Evolutionary conservation across 179 eudicot genomes (phyloP), one percentile per base, ranked within the genome.

Genomic region (Dionaea muscipula): DNA sequence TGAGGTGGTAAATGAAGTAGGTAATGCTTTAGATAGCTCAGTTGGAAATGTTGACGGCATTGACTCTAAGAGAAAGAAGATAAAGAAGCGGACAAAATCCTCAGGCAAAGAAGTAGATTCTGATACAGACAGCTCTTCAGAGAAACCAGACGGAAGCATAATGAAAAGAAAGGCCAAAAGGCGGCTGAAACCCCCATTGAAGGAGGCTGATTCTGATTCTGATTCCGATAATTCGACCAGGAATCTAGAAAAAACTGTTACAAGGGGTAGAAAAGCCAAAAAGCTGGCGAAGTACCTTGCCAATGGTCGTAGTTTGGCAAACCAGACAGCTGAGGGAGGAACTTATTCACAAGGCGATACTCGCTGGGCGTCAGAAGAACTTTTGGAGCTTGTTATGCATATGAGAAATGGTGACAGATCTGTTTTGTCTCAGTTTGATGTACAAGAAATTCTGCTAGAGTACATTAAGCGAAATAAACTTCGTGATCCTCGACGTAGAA

Each of bases 401-500:
- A 91, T 91, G 98, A 84, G 77, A 71, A 53, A 76, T 58, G 97
- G 95, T 22, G 91, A 87, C 45, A 64, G 31, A 45, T 81, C 98
- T 55, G 65, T 75, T 36, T 56, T 84, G 24, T 78, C 91, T 46
- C 91, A 81, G 72, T 84, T 72, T 76, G 98, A 86, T 75, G 98
- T 91, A 44, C 98, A 86, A 62, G 88, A 76, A 54, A 80, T 91
- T 44, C 55, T 91, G 78, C 81, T 91, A 31, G 86, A 86, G 53
- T 91, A 91, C 66, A 91, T 91, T 51, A 87, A 82, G 75, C 77
- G 55, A 57, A 87, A 87, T 59, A 91, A 86, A 64, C 98, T 91
- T 54, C 94, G 98, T 38, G 98, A 91, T 66, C 90, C 98, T 58
- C 87, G 88, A 46, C 77, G 81, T 57, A 90, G 75, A 79, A 84